Base-by-base conservation (phyloP, 2,329 filamentous ascomycete genomes). In the Coleophoma eucalyptorum region DNA sequence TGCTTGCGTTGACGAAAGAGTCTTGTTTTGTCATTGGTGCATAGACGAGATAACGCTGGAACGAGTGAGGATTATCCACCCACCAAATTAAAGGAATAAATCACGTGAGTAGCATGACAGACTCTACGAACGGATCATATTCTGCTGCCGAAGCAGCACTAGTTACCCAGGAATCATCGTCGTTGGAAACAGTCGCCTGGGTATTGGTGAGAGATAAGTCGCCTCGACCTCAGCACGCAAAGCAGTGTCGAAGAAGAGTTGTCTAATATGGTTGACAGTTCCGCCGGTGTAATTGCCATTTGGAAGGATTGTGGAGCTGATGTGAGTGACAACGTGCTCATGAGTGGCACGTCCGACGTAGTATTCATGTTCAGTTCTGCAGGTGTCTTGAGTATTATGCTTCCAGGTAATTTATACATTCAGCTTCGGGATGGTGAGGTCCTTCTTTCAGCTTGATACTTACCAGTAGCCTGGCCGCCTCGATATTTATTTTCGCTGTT, bases 231-330 rank as follows among this genome's bases (percentile, higher is more conserved):
- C 53, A 8, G 60, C 52, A 51, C 78, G 70, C 18, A 82, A 71
- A 54, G 70, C 67, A 55, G 80, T 73, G 58, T 86, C 81, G 51
- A 84, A 76, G 68, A 78, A 82, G 48, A 81, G 64, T 58, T 83
- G 78, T 15, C 78, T 78, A 26, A 81, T 71, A 63, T 82, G 77
- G 1, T 76, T 72, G 15, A 75, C 71, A 50, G 76, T 72, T 16
- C 75, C 71, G 51, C 70, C 73, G 15, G 65, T 62, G 53, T 77
- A 69, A 55, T 70, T 69, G 63, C 79, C 52, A 48, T 63, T 63
- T 2, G 43, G 18, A 20, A 57, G 37, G 16, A 60, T 26, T 0
- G 47, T 55, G 31, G 53, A 54, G 21, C 53, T 53, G 13, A 55
- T 50, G 45, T 70, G 68, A 2, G 67, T 67, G 16, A 72, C 55